Conservation (phyloP, 2,329 filamentous ascomycete species). For the Oidium heveae region DNA sequence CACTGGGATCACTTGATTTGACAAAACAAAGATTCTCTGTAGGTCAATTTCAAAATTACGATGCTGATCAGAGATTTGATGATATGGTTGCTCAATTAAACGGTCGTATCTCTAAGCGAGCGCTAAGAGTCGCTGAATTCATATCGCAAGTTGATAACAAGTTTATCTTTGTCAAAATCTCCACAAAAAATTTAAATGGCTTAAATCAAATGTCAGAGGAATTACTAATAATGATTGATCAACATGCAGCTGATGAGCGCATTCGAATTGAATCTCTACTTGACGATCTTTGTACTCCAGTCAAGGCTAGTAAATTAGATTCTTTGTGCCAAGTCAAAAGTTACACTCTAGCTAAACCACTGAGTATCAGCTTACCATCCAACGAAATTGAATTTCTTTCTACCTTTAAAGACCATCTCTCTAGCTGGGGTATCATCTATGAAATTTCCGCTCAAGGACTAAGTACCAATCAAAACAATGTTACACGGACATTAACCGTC, state of each 20-base stretch:
- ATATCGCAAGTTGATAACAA: slow-evolving; percentile 74
- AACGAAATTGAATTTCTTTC: slow-evolving; percentile 35
- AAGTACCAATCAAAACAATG: background rate
- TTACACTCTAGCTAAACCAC: slow-evolving; percentile 22
- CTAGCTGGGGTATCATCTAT: slow-evolving; percentile 47
- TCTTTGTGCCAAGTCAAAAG: slow-evolving; percentile 11
- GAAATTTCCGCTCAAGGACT: slow-evolving; percentile 1
- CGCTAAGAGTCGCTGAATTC: slow-evolving; percentile 33
- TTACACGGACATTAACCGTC: slow-evolving; percentile 20
- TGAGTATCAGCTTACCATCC: slow-evolving; percentile 37
- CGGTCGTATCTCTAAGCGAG: slow-evolving; percentile 33
- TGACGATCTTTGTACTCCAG: slow-evolving; percentile 22
- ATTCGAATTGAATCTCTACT: slow-evolving; percentile 55
- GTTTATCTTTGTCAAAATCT: slow-evolving; percentile 45
- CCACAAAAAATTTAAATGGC: background rate
- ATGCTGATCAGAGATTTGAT: slow-evolving; percentile 11
- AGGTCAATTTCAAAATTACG: slow-evolving; percentile 8
- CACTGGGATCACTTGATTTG: slow-evolving; percentile 10
- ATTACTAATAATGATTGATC: slow-evolving; percentile 55
- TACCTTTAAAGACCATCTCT: slow-evolving; percentile 29
- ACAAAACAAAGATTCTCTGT: slow-evolving; percentile 7
- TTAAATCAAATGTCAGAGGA: slow-evolving; percentile 3
- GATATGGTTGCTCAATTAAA: slow-evolving; percentile 10
- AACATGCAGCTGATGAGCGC: slow-evolving; percentile 86
- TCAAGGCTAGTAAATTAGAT: background rate